Evolutionary conservation across 495 filamentous ascomycete genomes (phyloP), one percentile per base, ranked within the genome.

Genomic region (Aspergillus saccharolyticus): DNA sequence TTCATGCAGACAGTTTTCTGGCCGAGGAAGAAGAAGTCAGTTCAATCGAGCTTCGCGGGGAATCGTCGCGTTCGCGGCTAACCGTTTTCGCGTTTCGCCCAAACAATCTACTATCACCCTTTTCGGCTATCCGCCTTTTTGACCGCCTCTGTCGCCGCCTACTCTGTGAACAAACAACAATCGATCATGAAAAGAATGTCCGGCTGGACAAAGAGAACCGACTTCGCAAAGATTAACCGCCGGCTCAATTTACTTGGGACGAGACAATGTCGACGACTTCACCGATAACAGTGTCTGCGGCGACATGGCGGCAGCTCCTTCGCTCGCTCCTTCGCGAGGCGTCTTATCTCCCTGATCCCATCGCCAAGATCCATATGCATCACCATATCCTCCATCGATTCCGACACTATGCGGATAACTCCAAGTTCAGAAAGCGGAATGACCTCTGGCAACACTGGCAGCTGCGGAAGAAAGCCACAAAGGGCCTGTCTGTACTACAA

Each of bases 241-340:
- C n/a, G n/a, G n/a, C n/a, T 18, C 44, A 19, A 18, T 3, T 18
- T 18, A 19, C n/a, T 19, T 3, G 7, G 20, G n/a, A 52, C 60
- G 39, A 54, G 14, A 42, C 49, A 48, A 19, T 45, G 56, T 16
- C 47, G 25, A 48, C 28, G 46, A 49, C 6, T 50, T 44, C 20
- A 16, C 20, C 4, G 6, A 2, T 25, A 18, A 19, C 3, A 20
- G 22, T 44, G 39, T 16, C 55, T 10, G 22, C 21, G n/a, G 22
- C 46, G 46, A 54, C 78, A 80, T 60, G 74, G 83, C 74, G 82
- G 25, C 83, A 88, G 66, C 72, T 94, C 28, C 84, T 88, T 61
- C 85, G 94, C 30, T 83, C 86, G 39, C 79, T 95, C 7, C 85
- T 97, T 47, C 89, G 93, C 59, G 87, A 96, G 77, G 82, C 84